Percentiles rank a stretch among this genome's conserved stretches.
Conservation (phyloP, 108 stramenopile species). For the Mediolabrus comicus region DNA sequence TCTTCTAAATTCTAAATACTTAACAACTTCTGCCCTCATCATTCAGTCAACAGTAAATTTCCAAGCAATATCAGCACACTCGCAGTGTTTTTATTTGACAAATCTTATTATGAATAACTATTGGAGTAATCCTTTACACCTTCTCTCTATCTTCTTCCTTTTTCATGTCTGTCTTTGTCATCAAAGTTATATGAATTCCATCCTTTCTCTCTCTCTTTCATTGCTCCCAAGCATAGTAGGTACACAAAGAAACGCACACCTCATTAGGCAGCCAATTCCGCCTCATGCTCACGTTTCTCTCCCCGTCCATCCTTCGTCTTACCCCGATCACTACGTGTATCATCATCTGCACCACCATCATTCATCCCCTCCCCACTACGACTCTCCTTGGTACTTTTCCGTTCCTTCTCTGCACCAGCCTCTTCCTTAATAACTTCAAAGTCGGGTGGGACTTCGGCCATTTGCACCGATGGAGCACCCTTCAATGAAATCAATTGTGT, state of each 20-base stretch:
- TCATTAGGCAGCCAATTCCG: slow-evolving; percentile 31
- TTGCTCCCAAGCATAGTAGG: not conserved
- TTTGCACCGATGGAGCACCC: slow-evolving; percentile 91
- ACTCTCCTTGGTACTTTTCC: slow-evolving; percentile 11
- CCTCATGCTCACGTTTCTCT: slow-evolving; percentile 41
- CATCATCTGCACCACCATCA: slow-evolving; percentile 43
- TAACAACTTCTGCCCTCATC: too few species aligned
- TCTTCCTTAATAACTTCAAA: slow-evolving; percentile 60
- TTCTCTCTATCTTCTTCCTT: too few species aligned
- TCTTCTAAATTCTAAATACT: too few species aligned
- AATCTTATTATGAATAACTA: too few species aligned
- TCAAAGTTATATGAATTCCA: not conserved
- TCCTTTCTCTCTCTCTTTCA: not conserved
- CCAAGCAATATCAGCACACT: too few species aligned
- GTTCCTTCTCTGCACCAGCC: slow-evolving; percentile 39
- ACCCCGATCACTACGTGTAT: slow-evolving; percentile 24
- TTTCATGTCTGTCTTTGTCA: too few species aligned
- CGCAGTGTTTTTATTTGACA: too few species aligned
- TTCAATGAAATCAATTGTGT: slow-evolving; percentile 81
- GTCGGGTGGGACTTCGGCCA: slow-evolving; percentile 88
- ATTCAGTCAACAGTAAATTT: too few species aligned
- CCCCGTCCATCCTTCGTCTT: slow-evolving; percentile 47
- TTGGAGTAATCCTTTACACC: too few species aligned
- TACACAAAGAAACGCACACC: too few species aligned
- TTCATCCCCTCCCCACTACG: slow-evolving; percentile 36